These are phyloP conservation scores for Fusarium incarnatum DNA, from an alignment of 2,329 filamentous ascomycete genomes.

Conservation along the genomic window DNA sequence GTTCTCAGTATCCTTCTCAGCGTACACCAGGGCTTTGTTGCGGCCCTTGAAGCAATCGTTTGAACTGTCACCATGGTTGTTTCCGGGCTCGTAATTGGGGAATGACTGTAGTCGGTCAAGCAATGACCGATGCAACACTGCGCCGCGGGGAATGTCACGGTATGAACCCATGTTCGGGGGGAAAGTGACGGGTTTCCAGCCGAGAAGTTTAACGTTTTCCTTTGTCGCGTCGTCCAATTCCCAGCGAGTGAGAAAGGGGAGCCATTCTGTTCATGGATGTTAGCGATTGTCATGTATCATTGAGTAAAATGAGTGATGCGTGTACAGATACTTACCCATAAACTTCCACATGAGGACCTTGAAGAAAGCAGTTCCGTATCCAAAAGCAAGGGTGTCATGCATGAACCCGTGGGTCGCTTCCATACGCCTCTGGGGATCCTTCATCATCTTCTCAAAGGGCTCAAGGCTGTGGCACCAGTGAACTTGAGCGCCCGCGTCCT, in stretches of 20 bases:
- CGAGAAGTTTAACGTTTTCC: slow-evolving; percentile 30
- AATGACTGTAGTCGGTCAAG: slow-evolving; percentile 51
- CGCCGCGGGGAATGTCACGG: slow-evolving; percentile 55
- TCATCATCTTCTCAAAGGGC: slow-evolving; percentile 51
- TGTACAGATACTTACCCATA: slow-evolving; percentile 55
- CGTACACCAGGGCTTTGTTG: slow-evolving; percentile 18
- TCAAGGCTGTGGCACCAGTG: slow-evolving; percentile 51
- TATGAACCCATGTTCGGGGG: slow-evolving; percentile 53
- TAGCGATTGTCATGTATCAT: neutral
- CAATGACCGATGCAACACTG: slow-evolving; percentile 55
- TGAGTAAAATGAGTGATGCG: neutral
- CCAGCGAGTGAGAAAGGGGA: slow-evolving; percentile 56
- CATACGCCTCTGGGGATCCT: slow-evolving; percentile 45
- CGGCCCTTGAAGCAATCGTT: slow-evolving; percentile 47
- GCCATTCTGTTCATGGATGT: slow-evolving; percentile 48
- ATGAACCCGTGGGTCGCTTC: slow-evolving; percentile 50
- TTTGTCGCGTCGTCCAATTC: slow-evolving; percentile 47
- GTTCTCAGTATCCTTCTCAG: slow-evolving; percentile 1
- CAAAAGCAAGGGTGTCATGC: slow-evolving; percentile 55
- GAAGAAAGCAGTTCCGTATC: slow-evolving; percentile 53
- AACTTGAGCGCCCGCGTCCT: slow-evolving; percentile 48
- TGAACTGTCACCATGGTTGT: slow-evolving; percentile 50
- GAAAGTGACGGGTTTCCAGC: slow-evolving; percentile 48
- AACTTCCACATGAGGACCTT: slow-evolving; percentile 57
- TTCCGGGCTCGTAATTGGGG: slow-evolving; percentile 46